Evolutionary conservation across 495 filamentous ascomycete species (phyloP).

Genomic region (Hyaloscypha hepaticicola): DNA sequence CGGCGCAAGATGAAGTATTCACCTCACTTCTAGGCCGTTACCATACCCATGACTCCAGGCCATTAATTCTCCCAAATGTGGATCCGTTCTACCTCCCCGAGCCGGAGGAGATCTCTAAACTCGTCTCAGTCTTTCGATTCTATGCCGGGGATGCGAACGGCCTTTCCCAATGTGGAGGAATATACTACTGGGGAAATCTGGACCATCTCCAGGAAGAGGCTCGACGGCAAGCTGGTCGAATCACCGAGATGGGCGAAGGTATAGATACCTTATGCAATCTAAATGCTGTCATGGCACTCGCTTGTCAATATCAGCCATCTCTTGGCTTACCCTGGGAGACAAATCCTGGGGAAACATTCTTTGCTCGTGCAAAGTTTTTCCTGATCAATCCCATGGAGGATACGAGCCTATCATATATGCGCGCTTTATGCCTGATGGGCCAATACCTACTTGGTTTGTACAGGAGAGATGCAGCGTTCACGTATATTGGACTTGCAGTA

Average conservation of each 20-base stretch:
- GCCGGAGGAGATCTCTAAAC: slow-evolving; percentile 26
- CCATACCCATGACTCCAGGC: slow-evolving; percentile 42
- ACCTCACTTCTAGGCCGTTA: slow-evolving; percentile 38
- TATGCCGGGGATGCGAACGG: slow-evolving; percentile 36
- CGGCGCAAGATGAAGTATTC: slow-evolving; percentile 6
- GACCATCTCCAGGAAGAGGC: slow-evolving; percentile 17
- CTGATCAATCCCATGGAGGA: slow-evolving; percentile 40
- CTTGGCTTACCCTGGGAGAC: slow-evolving; percentile 7
- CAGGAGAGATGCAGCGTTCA: slow-evolving; percentile 41
- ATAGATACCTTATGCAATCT: slow-evolving; percentile 10
- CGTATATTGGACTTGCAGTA: slow-evolving; percentile 39
- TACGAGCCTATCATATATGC: slow-evolving; percentile 32
- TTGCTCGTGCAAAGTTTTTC: slow-evolving; percentile 36
- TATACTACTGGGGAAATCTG: slow-evolving; percentile 39
- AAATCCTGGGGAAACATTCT: slow-evolving; percentile 26
- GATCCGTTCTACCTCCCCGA: slow-evolving; percentile 33
- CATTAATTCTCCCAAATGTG: slow-evolving; percentile 31
- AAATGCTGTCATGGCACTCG: slow-evolving; percentile 20
- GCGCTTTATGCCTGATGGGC: slow-evolving; percentile 36
- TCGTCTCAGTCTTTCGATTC: slow-evolving; percentile 31
- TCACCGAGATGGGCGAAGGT: not conserved
- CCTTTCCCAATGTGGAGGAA: slow-evolving; percentile 34
- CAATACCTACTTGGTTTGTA: slow-evolving; percentile 37
- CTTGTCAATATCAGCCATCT: slow-evolving; percentile 21
- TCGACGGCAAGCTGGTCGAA: not conserved